Evolutionary conservation across 2,329 filamentous ascomycete genomes (phyloP).

Genomic region (Lachnellula subtilissima): DNA sequence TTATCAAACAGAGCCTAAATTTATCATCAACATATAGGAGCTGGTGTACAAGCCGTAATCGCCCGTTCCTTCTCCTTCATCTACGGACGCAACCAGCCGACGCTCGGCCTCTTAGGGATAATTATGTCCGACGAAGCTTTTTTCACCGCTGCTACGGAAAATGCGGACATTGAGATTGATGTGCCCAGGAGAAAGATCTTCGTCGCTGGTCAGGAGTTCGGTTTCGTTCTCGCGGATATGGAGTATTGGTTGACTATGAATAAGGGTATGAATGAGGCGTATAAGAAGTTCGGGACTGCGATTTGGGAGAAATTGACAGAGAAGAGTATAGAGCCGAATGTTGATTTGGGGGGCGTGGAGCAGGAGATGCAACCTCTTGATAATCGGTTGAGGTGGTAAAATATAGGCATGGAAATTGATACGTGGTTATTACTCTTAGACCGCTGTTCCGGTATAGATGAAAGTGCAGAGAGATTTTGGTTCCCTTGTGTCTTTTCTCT

Average conservation of each 20-base stretch:
- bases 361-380: too few relatives aligned
- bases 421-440: too few relatives aligned
- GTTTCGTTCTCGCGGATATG: slow-evolving; percentile 36
- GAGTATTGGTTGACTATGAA: slow-evolving; percentile 35
- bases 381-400: too few relatives aligned
- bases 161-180: slow-evolving; percentile 35
- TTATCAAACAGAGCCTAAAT: background rate
- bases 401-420: too few relatives aligned
- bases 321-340: too few relatives aligned
- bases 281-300: slow-evolving; percentile 35
- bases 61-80: slow-evolving; percentile 43
- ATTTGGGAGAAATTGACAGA: slow-evolving; percentile 33
- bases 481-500: too few relatives aligned
- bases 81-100: slow-evolving; percentile 42
- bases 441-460: too few relatives aligned
- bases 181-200: slow-evolving; percentile 12
- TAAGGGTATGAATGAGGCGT: slow-evolving; percentile 38
- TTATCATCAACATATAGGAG: slow-evolving; percentile 19
- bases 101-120: slow-evolving; percentile 41
- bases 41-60: slow-evolving; percentile 39
- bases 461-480: too few relatives aligned
- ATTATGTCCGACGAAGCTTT: slow-evolving; percentile 36
- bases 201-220: slow-evolving; percentile 27
- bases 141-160: slow-evolving; percentile 34
- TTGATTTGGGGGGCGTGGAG: too few relatives aligned